A percentile compares a stretch with the other conserved stretches of the same genome.
These are phyloP conservation scores for Backusella parvicylindrica DNA, from an alignment of 192 early-diverging fungal species.

Conservation along the genomic window DNA sequence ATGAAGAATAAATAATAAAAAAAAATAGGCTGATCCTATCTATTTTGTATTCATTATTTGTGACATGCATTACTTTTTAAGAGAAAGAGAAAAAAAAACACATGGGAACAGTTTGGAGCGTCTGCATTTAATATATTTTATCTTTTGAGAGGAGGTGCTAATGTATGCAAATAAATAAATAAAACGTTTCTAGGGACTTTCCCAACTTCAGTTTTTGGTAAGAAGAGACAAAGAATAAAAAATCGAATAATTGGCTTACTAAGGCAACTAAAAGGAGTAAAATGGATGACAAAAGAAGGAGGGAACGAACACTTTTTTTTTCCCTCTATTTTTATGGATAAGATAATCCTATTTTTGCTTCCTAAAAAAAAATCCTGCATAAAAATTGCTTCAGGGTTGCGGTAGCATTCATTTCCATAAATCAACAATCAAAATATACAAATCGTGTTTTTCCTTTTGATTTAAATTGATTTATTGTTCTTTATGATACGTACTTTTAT, in stretches of 20 bases:
- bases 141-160: background rate
- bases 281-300: background rate
- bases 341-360: background rate
- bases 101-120: background rate
- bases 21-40: too few relatives aligned
- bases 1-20: too few relatives aligned
- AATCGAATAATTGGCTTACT: background rate
- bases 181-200: background rate
- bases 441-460: background rate
- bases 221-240: background rate
- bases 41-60: background rate
- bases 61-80: background rate
- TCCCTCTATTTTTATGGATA: background rate
- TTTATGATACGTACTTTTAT: background rate
- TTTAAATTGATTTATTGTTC: background rate
- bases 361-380: background rate
- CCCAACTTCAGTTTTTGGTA: background rate
- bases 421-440: background rate
- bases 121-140: background rate
- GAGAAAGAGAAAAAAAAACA: background rate
- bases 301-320: background rate
- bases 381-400: background rate
- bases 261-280: background rate
- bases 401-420: too few relatives aligned
- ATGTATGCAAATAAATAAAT: slow-evolving; percentile 2